Percentiles rank a stretch among this genome's conserved stretches.
These are phyloP conservation scores for Aspergillus affinis DNA, from an alignment of 495 filamentous ascomycete genomes.

Conservation along the genomic window DNA sequence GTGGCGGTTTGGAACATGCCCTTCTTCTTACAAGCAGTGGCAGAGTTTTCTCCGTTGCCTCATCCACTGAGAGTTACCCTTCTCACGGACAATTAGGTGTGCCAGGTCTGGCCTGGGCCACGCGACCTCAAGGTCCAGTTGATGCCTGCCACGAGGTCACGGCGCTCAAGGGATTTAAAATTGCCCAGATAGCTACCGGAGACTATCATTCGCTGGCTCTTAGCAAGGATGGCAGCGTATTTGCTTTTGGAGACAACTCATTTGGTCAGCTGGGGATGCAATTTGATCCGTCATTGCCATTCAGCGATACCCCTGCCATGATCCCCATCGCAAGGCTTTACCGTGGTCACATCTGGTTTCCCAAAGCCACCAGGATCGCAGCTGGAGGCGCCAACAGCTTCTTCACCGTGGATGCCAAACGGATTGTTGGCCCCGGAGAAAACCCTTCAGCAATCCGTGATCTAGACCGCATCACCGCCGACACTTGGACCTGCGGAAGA, in stretches of 20 bases:
- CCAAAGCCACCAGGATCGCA: conserved; percentile 68
- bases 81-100: conserved; percentile 83
- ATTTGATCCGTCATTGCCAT: conserved; percentile 56
- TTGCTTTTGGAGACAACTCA: conserved; percentile 87
- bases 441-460: conserved; percentile 39
- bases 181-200: conserved; percentile 74
- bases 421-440: conserved; percentile 47
- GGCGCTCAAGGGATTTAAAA: conserved; percentile 60
- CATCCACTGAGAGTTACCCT: conserved; percentile 75
- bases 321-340: conserved; percentile 72
- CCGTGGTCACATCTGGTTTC: conserved; percentile 52
- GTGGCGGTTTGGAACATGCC: conserved; percentile 78
- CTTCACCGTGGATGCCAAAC: conserved; percentile 78
- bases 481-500: conserved; percentile 82
- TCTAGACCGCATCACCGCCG: conserved; percentile 58
- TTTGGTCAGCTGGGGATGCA: conserved; percentile 83
- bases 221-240: conserved; percentile 73
- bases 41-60: conserved; percentile 80
- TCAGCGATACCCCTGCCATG: conserved; percentile 65
- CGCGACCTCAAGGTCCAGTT: conserved; percentile 72
- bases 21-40: conserved; percentile 83
- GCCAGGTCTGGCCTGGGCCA: conserved; percentile 75
- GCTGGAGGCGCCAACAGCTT: conserved; percentile 86
- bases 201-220: conserved; percentile 83
- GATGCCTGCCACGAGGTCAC: conserved; percentile 77